Percentiles rank a stretch among this genome's conserved stretches.
phyloP scores from a whole-genome alignment of 495 filamentous ascomycete genomes.

The Tuber magnatum region DNA sequence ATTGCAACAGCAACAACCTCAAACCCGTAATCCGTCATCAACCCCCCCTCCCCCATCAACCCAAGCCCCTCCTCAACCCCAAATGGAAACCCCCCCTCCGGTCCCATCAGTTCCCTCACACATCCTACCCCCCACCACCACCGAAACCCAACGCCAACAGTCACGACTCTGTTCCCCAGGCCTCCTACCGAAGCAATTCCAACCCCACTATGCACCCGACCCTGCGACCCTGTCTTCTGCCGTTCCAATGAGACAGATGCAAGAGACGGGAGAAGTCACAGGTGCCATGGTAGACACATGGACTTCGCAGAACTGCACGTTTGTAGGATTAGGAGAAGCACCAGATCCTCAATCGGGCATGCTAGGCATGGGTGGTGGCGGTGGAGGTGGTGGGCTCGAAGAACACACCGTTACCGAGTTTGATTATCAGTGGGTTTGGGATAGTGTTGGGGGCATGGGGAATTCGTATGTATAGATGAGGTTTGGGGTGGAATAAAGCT shows the following conservation, averaged over 20 bases:
- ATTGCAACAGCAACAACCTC: background rate
- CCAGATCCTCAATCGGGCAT: background rate
- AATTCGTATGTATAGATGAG: conserved; percentile 41
- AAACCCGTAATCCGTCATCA: background rate
- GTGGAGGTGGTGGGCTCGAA: conserved; percentile 9
- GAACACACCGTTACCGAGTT: background rate
- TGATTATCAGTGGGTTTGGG: conserved; percentile 25
- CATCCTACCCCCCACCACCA: background rate
- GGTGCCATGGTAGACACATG: conserved; percentile 49
- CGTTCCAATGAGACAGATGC: conserved; percentile 43
- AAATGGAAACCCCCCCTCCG: background rate
- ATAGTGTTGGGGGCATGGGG: conserved; percentile 9
- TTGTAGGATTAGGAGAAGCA: conserved; percentile 45
- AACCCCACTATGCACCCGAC: background rate
- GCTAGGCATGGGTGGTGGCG: background rate
- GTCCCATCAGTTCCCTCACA: background rate
- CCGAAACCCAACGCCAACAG: background rate
- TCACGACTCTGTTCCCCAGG: background rate
- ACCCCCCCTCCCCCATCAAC: conserved; percentile 39
- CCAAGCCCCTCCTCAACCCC: conserved; percentile 39
- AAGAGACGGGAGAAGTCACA: conserved; percentile 48
- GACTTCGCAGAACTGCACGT: conserved; percentile 43
- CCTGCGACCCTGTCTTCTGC: background rate
- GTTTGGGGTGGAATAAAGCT: conserved; percentile 44
- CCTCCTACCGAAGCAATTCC: background rate